phyloP scores from a whole-genome alignment of 2,329 filamentous ascomycete genomes.

The Pleomassaria siparia region DNA sequence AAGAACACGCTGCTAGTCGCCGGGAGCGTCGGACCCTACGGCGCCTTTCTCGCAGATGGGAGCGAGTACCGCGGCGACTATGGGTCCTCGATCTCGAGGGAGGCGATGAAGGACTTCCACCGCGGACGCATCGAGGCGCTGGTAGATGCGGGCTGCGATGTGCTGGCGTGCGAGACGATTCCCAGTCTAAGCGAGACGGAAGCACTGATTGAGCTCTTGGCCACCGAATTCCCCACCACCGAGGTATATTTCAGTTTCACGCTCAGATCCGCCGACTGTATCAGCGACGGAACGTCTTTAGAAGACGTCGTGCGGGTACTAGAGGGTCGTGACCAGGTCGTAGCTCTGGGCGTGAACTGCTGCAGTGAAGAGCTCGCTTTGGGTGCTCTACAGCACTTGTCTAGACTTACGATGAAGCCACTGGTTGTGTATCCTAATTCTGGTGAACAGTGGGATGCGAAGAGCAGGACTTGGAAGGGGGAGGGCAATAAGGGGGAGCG shows the following conservation, averaged over 20 bases:
- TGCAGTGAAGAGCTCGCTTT: slow-evolving; percentile 39
- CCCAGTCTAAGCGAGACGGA: slow-evolving; percentile 44
- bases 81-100: slow-evolving; percentile 20
- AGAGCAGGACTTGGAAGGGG: slow-evolving; percentile 40
- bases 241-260: slow-evolving; percentile 49
- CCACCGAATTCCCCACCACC: slow-evolving; percentile 38
- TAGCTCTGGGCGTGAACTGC: slow-evolving; percentile 52
- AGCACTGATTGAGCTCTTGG: slow-evolving; percentile 44
- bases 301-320: slow-evolving; percentile 34
- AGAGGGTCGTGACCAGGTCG: slow-evolving; percentile 31
- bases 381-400: slow-evolving; percentile 36
- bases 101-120: slow-evolving; percentile 45
- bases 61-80: slow-evolving; percentile 52
- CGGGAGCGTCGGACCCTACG: slow-evolving; percentile 52
- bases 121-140: slow-evolving; percentile 46
- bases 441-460: slow-evolving; percentile 50
- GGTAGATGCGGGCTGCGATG: slow-evolving; percentile 45
- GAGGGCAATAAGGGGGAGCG: slow-evolving; percentile 21
- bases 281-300: slow-evolving; percentile 48
- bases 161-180: slow-evolving; percentile 51
- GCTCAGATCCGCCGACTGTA: slow-evolving; percentile 34
- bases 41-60: slow-evolving; percentile 50
- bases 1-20: slow-evolving; percentile 38
- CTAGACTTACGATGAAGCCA: slow-evolving; percentile 32
- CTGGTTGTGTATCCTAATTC: slow-evolving; percentile 50